These are phyloP conservation scores for Fraxinus americana DNA, from an alignment of 257 asterid genomes.

Conservation along the genomic window DNA sequence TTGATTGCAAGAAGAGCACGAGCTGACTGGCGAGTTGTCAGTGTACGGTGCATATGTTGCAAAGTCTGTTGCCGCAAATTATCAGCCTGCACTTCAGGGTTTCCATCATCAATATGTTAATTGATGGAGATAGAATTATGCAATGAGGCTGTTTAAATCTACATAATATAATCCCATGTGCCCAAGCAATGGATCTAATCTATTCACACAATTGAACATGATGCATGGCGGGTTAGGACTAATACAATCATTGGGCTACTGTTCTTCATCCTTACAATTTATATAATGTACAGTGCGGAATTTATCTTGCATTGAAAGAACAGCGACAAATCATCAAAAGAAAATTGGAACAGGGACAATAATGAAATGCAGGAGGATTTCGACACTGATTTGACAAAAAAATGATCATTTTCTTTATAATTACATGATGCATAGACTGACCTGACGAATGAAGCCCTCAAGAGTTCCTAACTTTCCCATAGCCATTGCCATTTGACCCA, in stretches of 20 bases:
- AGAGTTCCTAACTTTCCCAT: constrained; percentile 62
- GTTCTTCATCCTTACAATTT: background rate
- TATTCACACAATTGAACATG: too few relatives aligned
- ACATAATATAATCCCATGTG: too few relatives aligned
- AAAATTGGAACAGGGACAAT: background rate
- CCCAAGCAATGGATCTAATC: background rate
- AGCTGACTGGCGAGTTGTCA: constrained; percentile 63
- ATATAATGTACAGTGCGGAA: background rate
- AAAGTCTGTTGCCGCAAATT: constrained; percentile 54
- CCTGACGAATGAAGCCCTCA: constrained; percentile 68
- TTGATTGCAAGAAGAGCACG: constrained; percentile 60
- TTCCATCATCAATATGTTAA: background rate
- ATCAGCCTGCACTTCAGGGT: constrained; percentile 45
- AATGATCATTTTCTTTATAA: background rate
- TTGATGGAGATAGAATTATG: background rate
- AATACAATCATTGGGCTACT: too few relatives aligned
- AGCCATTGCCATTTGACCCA: constrained; percentile 74
- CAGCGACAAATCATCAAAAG: background rate
- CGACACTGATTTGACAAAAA: background rate
- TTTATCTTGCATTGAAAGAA: background rate
- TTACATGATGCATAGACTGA: constrained; percentile 6
- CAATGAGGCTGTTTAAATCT: background rate
- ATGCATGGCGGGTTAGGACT: too few relatives aligned
- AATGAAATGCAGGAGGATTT: background rate
- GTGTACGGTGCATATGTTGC: constrained; percentile 51